Evolutionary conservation across 176 grass and related monocot genomes (phyloP), one percentile per base, ranked within the genome.

Genomic region (Aegilops speltoides): DNA sequence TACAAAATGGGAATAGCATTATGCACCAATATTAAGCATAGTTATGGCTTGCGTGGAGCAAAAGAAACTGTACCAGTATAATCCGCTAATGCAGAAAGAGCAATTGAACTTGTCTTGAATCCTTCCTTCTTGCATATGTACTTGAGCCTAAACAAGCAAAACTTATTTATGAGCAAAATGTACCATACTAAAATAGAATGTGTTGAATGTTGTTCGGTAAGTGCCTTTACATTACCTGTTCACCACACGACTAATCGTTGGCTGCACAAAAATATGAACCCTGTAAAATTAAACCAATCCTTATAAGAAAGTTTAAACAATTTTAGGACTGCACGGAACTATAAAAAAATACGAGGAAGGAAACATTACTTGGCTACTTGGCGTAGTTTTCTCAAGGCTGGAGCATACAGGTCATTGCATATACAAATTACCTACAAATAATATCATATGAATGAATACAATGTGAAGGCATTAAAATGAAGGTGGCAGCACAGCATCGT

Each of bases 371-470:
- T 98, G 57, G 93, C 93, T 71, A 94, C 91, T 95, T 98, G 96
- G 36, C 96, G 93, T n/a, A 98, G 87, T 89, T 90, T 92, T 86
- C 96, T 95, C 86, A 98, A 85, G 41, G 96, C 91, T 94, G 96
- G 96, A 84, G 90, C 93, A 92, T 95, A 98, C 73, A 98, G 91
- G 82, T 98, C 96, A 88, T 98, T 98, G 88, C 96, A 98, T 89
- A 98, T 98, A 87, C 96, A 98, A 83, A 98, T 98, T 79, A 98
- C 86, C 93, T 98, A 86, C 63, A 65, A 80, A 89, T 45, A 80
- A 82, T 83, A 57, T 46, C 29, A 62, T 50, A 56, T 61, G 31
- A 87, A 82, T 80, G 65, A 37, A 22, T 50, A 79, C 13, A 81
- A 22, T 67, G 48, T 25, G 79, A 88, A 29, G 64, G 78, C 36